Percentiles rank a stretch among this genome's conserved stretches.
phyloP scores from a whole-genome alignment of 2,329 filamentous ascomycete species.

The Fusarium ambrosium region DNA sequence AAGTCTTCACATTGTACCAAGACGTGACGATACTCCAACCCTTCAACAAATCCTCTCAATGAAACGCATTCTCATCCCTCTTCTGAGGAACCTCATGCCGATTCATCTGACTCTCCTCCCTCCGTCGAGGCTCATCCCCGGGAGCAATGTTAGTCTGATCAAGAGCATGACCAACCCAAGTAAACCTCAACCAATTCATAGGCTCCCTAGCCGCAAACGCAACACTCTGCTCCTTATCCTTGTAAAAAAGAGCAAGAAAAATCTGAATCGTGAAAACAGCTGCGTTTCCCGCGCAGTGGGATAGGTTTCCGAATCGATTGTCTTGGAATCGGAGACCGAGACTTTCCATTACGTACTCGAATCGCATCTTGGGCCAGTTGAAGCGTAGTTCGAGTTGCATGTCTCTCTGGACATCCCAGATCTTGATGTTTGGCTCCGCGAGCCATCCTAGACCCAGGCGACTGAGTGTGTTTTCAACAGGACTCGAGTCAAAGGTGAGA shows the following conservation, averaged over 20 bases:
- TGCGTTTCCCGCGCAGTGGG: constrained; percentile 26
- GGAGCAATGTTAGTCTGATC: constrained; percentile 35
- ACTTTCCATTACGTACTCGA: constrained; percentile 31
- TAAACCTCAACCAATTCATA: constrained; percentile 33
- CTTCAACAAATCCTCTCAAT: not conserved
- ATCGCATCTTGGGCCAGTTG: not conserved
- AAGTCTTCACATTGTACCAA: not conserved
- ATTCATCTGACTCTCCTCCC: constrained; percentile 29
- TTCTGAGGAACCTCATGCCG: constrained; percentile 19
- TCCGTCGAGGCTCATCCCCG: constrained; percentile 2
- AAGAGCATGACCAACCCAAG: constrained; percentile 37
- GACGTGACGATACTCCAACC: not conserved
- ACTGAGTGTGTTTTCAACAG: not conserved
- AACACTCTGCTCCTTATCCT: constrained; percentile 5
- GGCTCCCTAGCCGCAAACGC: constrained; percentile 12
- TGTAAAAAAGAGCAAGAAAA: constrained; percentile 28
- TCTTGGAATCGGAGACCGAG: constrained; percentile 35
- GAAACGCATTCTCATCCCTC: constrained; percentile 22
- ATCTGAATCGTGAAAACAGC: constrained; percentile 29
- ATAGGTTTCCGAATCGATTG: constrained; percentile 30
- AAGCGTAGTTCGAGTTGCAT: constrained; percentile 17
- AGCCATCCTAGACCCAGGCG: constrained; percentile 21
- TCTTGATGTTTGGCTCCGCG: not conserved
- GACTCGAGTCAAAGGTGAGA: constrained; percentile 15
- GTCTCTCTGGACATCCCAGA: constrained; percentile 23